Percentiles rank a stretch among this genome's conserved stretches.
Conservation (phyloP, 176 grass and related monocot genomes). For the Alopecurus myosuroides region DNA sequence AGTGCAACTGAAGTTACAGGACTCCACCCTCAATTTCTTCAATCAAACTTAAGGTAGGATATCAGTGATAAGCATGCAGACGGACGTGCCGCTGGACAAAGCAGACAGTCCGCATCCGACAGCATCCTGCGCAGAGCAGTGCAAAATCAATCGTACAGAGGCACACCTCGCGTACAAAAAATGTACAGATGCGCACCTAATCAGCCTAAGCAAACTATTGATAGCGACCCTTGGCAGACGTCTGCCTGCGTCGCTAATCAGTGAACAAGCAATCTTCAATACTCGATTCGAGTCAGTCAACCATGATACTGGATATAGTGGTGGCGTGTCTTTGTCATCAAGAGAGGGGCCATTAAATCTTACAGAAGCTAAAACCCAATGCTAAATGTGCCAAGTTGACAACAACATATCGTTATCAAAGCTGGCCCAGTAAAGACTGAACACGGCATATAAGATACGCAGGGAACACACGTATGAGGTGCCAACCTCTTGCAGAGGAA, state of each 20-base stretch:
- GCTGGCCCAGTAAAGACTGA: neutral
- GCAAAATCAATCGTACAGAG: too few relatives aligned
- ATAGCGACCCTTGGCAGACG: too few relatives aligned
- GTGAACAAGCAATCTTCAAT: neutral
- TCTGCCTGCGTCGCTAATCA: too few relatives aligned
- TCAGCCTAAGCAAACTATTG: too few relatives aligned
- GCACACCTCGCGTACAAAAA: too few relatives aligned
- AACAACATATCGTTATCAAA: neutral
- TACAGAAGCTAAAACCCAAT: conserved; percentile 4
- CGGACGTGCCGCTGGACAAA: too few relatives aligned
- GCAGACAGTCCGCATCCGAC: too few relatives aligned
- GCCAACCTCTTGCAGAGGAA: neutral
- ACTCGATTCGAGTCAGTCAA: neutral
- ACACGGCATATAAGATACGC: neutral
- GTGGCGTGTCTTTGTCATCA: neutral
- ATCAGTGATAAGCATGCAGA: too few relatives aligned
- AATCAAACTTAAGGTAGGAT: neutral
- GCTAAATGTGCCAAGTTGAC: neutral
- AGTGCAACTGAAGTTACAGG: conserved; percentile 1
- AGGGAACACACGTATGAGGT: neutral
- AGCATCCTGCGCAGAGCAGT: too few relatives aligned
- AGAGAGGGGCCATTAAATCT: neutral
- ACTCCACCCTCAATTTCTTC: neutral
- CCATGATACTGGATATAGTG: neutral
- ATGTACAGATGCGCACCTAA: too few relatives aligned